phyloP scores from a whole-genome alignment of 2,329 filamentous ascomycete species.

The Penicillium sp. region DNA sequence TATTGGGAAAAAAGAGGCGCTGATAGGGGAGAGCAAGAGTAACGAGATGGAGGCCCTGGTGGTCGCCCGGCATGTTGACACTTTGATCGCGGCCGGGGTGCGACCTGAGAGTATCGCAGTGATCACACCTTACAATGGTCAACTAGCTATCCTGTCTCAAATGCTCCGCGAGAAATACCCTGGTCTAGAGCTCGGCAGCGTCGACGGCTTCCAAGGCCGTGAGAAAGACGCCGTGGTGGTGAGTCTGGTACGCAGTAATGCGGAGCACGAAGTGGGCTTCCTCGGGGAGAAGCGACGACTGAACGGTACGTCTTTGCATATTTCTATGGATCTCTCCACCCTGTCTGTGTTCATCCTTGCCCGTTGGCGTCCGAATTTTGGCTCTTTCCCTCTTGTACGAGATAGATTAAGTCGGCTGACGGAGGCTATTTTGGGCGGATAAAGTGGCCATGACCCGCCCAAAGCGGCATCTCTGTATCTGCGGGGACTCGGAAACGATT shows the following conservation, averaged over 20 bases:
- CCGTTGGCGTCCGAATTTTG: background rate
- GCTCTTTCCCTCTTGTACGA: background rate
- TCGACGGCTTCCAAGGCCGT: slow-evolving; percentile 95
- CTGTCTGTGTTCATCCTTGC: background rate
- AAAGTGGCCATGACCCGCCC: slow-evolving; percentile 95
- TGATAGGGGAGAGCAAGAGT: slow-evolving; percentile 76
- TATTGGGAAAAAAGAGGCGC: slow-evolving; percentile 52
- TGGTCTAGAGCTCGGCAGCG: slow-evolving; percentile 89
- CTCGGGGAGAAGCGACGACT: slow-evolving; percentile 86
- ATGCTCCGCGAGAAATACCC: slow-evolving; percentile 78
- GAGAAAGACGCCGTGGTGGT: slow-evolving; percentile 96
- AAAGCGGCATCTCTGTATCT: slow-evolving; percentile 83
- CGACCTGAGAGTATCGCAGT: slow-evolving; percentile 84
- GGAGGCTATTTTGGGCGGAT: background rate
- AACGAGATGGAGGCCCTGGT: slow-evolving; percentile 88
- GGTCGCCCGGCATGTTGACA: slow-evolving; percentile 74
- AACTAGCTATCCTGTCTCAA: slow-evolving; percentile 74
- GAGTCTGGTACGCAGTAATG: slow-evolving; percentile 90
- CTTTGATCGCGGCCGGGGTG: slow-evolving; percentile 77
- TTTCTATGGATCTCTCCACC: background rate
- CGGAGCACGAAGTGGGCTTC: slow-evolving; percentile 86
- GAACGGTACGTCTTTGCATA: slow-evolving; percentile 68
- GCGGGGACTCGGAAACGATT: slow-evolving; percentile 93
- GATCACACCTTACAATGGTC: slow-evolving; percentile 95
- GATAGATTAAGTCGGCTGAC: slow-evolving; percentile 12